Conservation (phyloP, 73 alveolate genomes). For the Diophrys sp. region DNA sequence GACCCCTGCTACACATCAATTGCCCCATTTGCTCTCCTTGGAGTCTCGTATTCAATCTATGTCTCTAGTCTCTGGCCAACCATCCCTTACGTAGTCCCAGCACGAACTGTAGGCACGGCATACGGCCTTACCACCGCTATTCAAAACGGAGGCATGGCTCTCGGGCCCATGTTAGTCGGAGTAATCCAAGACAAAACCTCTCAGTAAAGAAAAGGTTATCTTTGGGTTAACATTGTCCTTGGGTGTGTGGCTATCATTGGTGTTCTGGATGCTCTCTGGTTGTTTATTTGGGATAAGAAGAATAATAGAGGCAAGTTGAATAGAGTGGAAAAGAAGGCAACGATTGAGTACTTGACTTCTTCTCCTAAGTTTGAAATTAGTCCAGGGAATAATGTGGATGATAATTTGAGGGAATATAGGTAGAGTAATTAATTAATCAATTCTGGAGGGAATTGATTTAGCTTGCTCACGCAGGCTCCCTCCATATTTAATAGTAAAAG, state of each 20-base stretch:
- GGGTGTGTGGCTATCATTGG: not conserved
- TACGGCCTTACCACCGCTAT: slow-evolving; percentile 11
- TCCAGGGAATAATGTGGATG: not conserved
- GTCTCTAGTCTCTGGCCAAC: slow-evolving; percentile 79
- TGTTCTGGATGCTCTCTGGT: not conserved
- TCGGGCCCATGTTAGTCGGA: slow-evolving; percentile 18
- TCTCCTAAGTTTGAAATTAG: not conserved
- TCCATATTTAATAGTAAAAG: too few relatives aligned
- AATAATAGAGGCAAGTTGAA: not conserved
- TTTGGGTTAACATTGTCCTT: not conserved
- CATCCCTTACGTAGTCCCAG: slow-evolving; percentile 74
- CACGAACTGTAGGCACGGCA: slow-evolving; percentile 54
- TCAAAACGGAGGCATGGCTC: not conserved
- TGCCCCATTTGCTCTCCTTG: slow-evolving; percentile 60
- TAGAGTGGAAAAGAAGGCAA: not conserved
- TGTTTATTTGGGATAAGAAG: slow-evolving; percentile 1
- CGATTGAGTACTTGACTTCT: not conserved
- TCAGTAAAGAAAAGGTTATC: not conserved
- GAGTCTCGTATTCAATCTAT: slow-evolving; percentile 72
- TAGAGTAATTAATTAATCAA: too few relatives aligned
- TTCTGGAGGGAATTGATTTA: too few relatives aligned
- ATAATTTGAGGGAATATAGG: not conserved
- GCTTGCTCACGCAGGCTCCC: too few relatives aligned
- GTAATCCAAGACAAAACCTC: slow-evolving; percentile 1
- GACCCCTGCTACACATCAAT: not conserved